phyloP scores from a whole-genome alignment of 2,329 filamentous ascomycete genomes.

The Coleophoma eucalyptorum region DNA sequence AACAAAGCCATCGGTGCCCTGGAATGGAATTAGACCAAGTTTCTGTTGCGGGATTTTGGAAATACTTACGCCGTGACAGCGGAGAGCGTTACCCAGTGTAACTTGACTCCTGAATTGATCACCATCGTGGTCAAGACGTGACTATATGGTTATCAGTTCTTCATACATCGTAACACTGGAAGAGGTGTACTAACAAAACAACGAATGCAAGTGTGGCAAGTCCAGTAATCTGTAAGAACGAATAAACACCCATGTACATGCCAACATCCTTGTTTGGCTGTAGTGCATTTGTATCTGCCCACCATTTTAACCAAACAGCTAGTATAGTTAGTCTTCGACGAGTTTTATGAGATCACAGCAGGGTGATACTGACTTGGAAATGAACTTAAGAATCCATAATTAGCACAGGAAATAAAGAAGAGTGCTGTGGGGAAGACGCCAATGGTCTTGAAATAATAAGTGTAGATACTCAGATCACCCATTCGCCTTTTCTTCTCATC shows the following conservation, averaged over 20 bases:
- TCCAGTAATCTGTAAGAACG: neutral
- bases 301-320: constrained; percentile 27
- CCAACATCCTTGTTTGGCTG: constrained; percentile 9
- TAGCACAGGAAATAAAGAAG: constrained; percentile 15
- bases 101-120: neutral
- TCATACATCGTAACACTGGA: too few species aligned
- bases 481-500: constrained; percentile 2
- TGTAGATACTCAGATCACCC: constrained; percentile 12
- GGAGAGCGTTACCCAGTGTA: constrained; percentile 1
- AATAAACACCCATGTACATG: constrained; percentile 16
- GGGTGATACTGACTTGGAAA: constrained; percentile 7
- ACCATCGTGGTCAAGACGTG: neutral
- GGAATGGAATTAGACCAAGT: neutral
- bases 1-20: constrained; percentile 7
- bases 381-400: constrained; percentile 16
- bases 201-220: neutral
- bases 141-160: neutral
- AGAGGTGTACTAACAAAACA: neutral
- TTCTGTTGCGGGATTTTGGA: neutral
- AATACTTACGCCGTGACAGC: neutral
- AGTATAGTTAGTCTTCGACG: neutral
- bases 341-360: neutral
- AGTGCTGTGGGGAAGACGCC: constrained; percentile 7
- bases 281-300: constrained; percentile 18
- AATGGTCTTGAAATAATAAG: constrained; percentile 13